Evolutionary conservation across 2,329 filamentous ascomycete genomes (phyloP).

Genomic region (Hymenoscyphus fructigenus): DNA sequence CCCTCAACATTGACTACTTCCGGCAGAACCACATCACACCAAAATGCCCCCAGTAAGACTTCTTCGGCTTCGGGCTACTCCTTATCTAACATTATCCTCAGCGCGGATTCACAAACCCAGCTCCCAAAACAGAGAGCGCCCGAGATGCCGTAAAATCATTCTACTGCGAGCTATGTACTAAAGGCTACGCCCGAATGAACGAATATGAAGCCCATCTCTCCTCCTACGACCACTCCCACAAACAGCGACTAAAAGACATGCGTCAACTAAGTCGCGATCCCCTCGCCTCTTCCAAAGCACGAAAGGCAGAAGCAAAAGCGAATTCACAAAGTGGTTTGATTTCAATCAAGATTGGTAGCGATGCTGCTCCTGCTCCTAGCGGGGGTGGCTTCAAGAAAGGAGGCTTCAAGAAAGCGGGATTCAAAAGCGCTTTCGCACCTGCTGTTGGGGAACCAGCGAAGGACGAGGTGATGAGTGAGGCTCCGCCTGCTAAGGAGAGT

Average conservation of each 20-base stretch:
- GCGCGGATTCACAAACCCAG: conserved; percentile 48
- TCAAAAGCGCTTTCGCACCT: conserved; percentile 72
- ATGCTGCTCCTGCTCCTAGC: conserved; percentile 29
- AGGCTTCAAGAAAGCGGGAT: conserved; percentile 79
- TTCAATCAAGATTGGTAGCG: conserved; percentile 60
- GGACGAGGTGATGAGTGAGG: conserved; percentile 34
- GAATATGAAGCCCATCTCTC: conserved; percentile 94
- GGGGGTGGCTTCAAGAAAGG: conserved; percentile 60
- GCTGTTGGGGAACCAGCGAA: conserved; percentile 45
- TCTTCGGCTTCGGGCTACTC: neutral
- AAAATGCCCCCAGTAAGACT: conserved; percentile 5
- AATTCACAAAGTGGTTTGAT: conserved; percentile 60
- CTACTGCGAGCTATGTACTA: conserved; percentile 84
- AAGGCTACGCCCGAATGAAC: conserved; percentile 92
- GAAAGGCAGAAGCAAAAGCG: conserved; percentile 69
- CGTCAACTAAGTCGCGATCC: conserved; percentile 78
- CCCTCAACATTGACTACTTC: neutral
- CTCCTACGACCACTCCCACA: conserved; percentile 94
- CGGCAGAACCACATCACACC: neutral
- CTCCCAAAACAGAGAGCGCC: conserved; percentile 58
- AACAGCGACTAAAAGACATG: conserved; percentile 86
- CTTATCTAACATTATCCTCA: conserved; percentile 27
- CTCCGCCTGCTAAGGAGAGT: conserved; percentile 22
- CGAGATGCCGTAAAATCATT: conserved; percentile 78
- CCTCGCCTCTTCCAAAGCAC: conserved; percentile 60